Evolutionary conservation across 2,329 filamentous ascomycete species (phyloP).

Genomic region (Botryotinia calthae): DNA sequence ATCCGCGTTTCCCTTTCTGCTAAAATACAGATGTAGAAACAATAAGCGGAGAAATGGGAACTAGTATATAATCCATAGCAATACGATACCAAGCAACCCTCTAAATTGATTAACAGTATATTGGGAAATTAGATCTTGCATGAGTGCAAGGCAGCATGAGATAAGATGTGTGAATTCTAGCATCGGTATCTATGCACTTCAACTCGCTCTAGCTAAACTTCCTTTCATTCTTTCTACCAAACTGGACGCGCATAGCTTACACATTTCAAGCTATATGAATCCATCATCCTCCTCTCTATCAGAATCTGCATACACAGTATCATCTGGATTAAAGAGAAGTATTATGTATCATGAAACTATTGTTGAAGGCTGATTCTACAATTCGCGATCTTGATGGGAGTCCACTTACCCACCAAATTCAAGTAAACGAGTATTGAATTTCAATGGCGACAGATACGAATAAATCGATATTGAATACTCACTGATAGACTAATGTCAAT

Average conservation of each 20-base stretch:
- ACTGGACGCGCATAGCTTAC: too few relatives aligned
- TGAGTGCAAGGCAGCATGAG: background rate
- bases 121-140: rapidly evolving
- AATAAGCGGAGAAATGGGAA: background rate
- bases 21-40: background rate
- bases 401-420: background rate
- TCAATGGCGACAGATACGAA: background rate
- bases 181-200: background rate
- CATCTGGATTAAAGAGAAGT: background rate
- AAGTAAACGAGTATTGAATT: background rate
- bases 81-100: rapidly evolving
- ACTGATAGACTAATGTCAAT: background rate
- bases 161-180: background rate
- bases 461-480: background rate
- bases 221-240: background rate
- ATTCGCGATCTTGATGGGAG: background rate
- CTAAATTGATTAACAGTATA: background rate
- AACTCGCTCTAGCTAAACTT: background rate
- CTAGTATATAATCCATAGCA: background rate
- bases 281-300: rapidly evolving
- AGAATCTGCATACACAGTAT: background rate
- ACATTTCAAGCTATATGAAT: background rate
- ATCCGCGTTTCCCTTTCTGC: rapidly evolving
- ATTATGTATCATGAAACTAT: background rate
- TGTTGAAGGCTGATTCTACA: background rate